Evolutionary conservation across 257 asterid genomes (phyloP), one percentile per base, ranked within the genome.

Genomic region (Gentiana straminea): DNA sequence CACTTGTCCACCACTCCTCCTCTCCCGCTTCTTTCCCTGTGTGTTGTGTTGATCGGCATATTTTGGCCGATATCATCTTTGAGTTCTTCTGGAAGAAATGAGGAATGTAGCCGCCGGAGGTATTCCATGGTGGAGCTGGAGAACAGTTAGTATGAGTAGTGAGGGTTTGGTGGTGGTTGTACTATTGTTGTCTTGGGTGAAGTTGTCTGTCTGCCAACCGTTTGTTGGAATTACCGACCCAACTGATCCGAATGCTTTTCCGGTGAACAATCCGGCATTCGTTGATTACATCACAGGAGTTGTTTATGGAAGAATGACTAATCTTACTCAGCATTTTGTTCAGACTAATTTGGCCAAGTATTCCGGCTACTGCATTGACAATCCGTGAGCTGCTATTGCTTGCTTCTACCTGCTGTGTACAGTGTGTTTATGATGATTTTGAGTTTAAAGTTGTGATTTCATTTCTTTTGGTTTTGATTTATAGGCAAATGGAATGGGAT

Each of bases 401-500:
- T 45, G 10, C 47, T 51, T 49, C 41, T 13, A 1, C 3, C 4
- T 45, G 47, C n/a, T 13, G 4, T 33, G 50, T 1, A 49, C 33
- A n/a, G 4, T 10, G 36, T 4, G 8, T 49, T 52, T n/a, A 3
- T 15, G 33, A 51, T 11, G 24, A 34, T 3, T 44, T 13, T 52
- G 12, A 6, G 1, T 38, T 49, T 11, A 54, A 9, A 52, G 61
- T 61, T 46, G 15, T 62, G 58, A 11, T 7, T 55, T 43, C 4
- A 3, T 35, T n/a, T 15, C 52, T 32, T 60, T 59, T 24, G 45
- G 35, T 9, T 64, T 15, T 6, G 43, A 51, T 33, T 8, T 69
- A 48, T 53, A 85, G 95, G 78, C 75, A 79, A 63, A 75, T 72
- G 59, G 95, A 85, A 55, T 85, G 95, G 95, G 57, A 85, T 61